Evolutionary conservation across 1,284 basidiomycete genomes (phyloP).

Genomic region (Stygiomarasmius scandens): DNA sequence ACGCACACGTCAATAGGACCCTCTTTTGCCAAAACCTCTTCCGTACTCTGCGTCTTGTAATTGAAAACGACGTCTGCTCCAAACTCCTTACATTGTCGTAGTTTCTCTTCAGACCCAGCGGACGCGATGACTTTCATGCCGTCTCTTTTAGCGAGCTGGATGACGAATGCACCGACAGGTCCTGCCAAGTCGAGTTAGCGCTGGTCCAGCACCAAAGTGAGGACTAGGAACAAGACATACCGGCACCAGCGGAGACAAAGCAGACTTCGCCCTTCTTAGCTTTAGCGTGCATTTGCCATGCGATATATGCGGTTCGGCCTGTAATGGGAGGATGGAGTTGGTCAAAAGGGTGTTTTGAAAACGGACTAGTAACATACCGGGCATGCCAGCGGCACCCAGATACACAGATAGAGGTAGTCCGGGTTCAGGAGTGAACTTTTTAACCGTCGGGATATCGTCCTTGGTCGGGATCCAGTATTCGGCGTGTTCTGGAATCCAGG

Average conservation of each 20-base stretch:
- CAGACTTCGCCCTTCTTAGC: slow-evolving; percentile 53
- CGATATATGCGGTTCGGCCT: slow-evolving; percentile 42
- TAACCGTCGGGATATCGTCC: slow-evolving; percentile 23
- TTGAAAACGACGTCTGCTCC: slow-evolving; percentile 77
- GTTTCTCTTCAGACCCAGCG: slow-evolving; percentile 73
- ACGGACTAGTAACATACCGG: no score
- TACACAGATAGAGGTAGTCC: slow-evolving; percentile 44
- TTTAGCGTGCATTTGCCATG: slow-evolving; percentile 40
- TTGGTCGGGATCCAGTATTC: slow-evolving; percentile 9
- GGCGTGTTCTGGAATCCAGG: background rate
- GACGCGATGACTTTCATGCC: slow-evolving; percentile 75
- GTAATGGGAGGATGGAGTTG: background rate
- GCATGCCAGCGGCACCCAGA: slow-evolving; percentile 35
- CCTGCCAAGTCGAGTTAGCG: background rate
- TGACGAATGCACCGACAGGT: slow-evolving; percentile 37
- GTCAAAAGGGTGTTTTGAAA: no score
- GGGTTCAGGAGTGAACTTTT: slow-evolving; percentile 28
- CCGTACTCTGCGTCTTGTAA: slow-evolving; percentile 64
- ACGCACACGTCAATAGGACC: slow-evolving; percentile 58
- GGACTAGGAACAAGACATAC: slow-evolving; percentile 18
- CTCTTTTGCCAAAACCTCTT: slow-evolving; percentile 56
- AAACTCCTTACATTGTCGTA: slow-evolving; percentile 60
- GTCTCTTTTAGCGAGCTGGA: slow-evolving; percentile 65
- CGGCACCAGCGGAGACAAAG: slow-evolving; percentile 61
- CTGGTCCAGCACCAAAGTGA: background rate